Conservation (phyloP, 805 yeast genomes). For the Clavispora phyllophila region DNA sequence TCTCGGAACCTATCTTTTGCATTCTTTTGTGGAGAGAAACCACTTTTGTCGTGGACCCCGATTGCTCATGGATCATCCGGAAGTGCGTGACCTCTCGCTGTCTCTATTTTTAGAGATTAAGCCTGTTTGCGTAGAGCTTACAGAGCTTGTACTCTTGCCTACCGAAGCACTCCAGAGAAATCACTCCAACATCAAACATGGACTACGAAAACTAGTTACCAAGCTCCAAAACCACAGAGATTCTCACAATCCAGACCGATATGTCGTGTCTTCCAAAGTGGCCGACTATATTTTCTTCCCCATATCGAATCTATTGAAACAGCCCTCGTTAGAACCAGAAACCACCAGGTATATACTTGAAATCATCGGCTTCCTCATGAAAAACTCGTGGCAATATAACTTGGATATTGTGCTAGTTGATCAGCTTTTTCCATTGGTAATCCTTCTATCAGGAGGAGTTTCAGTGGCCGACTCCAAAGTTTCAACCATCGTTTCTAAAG, state of each 20-base stretch:
- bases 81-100: conserved; percentile 18
- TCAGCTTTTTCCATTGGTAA: conserved; percentile 31
- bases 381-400: conserved; percentile 27
- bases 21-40: background rate
- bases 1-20: background rate
- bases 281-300: conserved; percentile 42
- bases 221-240: conserved; percentile 14
- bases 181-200: conserved; percentile 1
- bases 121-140: conserved; percentile 27
- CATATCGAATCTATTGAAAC: conserved; percentile 28
- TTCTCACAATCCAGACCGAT: conserved; percentile 6
- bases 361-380: conserved; percentile 25
- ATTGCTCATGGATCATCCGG: conserved; percentile 8
- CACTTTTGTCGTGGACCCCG: background rate
- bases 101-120: conserved; percentile 24
- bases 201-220: background rate
- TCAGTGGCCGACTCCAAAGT: conserved; percentile 2
- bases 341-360: conserved; percentile 21
- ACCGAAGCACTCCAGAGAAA: conserved; percentile 2
- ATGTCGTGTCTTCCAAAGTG: conserved; percentile 24
- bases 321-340: conserved; percentile 17
- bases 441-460: conserved; percentile 19
- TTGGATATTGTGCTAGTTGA: conserved; percentile 23
- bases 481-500: conserved; percentile 4
- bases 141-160: conserved; percentile 18